phyloP scores from a whole-genome alignment of 352 stramenopile genomes.

The Blastocystis sp. region DNA sequence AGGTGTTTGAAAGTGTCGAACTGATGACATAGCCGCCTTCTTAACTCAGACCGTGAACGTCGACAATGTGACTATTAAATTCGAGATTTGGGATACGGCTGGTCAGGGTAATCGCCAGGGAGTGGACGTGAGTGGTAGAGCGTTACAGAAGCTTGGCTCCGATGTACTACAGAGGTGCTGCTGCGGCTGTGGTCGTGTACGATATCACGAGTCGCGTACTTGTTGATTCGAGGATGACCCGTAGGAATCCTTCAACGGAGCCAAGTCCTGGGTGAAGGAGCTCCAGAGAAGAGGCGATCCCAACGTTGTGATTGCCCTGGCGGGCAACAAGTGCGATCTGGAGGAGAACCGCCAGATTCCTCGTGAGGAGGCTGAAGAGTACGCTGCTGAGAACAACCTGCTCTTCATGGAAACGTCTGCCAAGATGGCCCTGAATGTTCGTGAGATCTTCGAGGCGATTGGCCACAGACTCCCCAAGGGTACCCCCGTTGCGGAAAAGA shows the following conservation, averaged over 20 bases:
- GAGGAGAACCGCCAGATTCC: constrained; percentile 89
- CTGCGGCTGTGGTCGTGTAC: constrained; percentile 91
- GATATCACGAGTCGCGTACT: constrained; percentile 90
- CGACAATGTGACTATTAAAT: constrained; percentile 97
- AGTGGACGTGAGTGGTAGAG: constrained; percentile 75
- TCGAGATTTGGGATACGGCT: constrained; percentile 99
- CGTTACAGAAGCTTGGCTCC: constrained; percentile 90
- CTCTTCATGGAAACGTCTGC: constrained; percentile 98
- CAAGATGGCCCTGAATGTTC: constrained; percentile 98
- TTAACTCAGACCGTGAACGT: constrained; percentile 95
- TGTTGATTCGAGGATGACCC: neutral
- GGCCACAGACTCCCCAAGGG: constrained; percentile 66
- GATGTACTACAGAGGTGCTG: constrained; percentile 93
- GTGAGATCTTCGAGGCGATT: constrained; percentile 88
- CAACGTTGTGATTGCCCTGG: constrained; percentile 91
- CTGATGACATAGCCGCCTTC: constrained; percentile 82
- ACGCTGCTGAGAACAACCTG: constrained; percentile 96
- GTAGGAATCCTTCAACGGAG: constrained; percentile 90
- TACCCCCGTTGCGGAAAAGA: constrained; percentile 25
- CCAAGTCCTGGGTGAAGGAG: constrained; percentile 99
- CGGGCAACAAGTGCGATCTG: constrained; percentile 94
- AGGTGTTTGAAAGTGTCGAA: constrained; percentile 27
- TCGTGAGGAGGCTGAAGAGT: constrained; percentile 88
- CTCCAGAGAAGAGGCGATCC: constrained; percentile 94
- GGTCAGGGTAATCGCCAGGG: constrained; percentile 79